phyloP scores from a whole-genome alignment of 2,329 filamentous ascomycete species.

The Paramyrothecium roridum region DNA sequence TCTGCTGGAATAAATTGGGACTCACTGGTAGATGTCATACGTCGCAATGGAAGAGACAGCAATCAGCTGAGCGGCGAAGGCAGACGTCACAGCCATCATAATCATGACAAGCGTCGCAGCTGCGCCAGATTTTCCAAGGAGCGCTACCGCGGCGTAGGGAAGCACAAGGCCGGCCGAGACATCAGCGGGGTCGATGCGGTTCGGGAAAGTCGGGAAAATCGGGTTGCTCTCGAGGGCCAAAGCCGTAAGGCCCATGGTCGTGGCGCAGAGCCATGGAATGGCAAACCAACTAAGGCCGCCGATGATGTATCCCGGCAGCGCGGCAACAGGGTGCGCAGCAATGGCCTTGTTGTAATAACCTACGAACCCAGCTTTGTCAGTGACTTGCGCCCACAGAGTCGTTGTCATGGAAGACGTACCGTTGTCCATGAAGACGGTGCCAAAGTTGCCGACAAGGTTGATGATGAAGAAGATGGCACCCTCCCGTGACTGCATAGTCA shows the following conservation, averaged over 20 bases:
- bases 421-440: constrained; percentile 76
- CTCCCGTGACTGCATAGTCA: constrained; percentile 68
- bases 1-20: neutral
- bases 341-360: constrained; percentile 63
- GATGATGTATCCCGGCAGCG: constrained; percentile 80
- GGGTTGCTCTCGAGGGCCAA: constrained; percentile 72
- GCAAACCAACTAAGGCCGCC: constrained; percentile 84
- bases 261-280: constrained; percentile 80
- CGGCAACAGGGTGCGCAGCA: constrained; percentile 74
- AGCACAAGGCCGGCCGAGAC: constrained; percentile 77
- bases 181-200: constrained; percentile 66
- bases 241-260: constrained; percentile 77
- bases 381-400: constrained; percentile 29
- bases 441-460: constrained; percentile 74
- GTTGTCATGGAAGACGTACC: constrained; percentile 28
- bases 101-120: constrained; percentile 72
- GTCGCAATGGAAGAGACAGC: constrained; percentile 81
- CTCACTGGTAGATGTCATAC: constrained; percentile 66
- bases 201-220: constrained; percentile 65
- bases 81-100: constrained; percentile 58
- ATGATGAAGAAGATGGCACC: constrained; percentile 85
- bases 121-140: constrained; percentile 75
- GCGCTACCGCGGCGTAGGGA: constrained; percentile 74
- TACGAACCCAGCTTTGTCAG: constrained; percentile 56
- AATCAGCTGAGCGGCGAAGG: constrained; percentile 69